These are phyloP conservation scores for Pythium insidiosum DNA, from an alignment of 352 stramenopile genomes.

Conservation along the genomic window DNA sequence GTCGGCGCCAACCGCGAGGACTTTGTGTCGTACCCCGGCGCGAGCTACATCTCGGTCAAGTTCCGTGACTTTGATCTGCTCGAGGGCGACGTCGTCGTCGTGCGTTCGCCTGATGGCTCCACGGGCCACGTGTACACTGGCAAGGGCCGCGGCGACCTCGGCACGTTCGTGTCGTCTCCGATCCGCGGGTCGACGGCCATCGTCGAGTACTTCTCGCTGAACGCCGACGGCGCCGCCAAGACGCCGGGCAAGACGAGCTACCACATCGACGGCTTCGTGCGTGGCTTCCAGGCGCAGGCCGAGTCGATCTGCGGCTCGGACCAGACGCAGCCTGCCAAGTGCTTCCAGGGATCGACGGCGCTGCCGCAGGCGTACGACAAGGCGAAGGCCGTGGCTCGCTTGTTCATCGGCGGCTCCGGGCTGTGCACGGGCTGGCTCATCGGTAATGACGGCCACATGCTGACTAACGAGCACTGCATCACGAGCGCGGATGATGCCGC, in stretches of 20 bases:
- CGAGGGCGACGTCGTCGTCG: conserved; percentile 7
- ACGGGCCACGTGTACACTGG: conserved; percentile 26
- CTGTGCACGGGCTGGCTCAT: conserved; percentile 59
- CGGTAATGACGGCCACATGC: conserved; percentile 51
- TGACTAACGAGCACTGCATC: conserved; percentile 73
- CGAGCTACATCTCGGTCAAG: conserved; percentile 10
- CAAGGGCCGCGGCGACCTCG: conserved; percentile 21
- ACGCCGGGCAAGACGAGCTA: conserved; percentile 17
- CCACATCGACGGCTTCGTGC: conserved; percentile 31
- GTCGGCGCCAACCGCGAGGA: background rate
- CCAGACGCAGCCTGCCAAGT: conserved; percentile 46
- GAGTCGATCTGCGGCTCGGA: conserved; percentile 41
- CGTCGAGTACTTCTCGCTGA: conserved; percentile 36
- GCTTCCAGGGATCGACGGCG: conserved; percentile 18
- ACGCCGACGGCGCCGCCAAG: background rate
- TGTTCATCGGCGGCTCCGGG: conserved; percentile 44
- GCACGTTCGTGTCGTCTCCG: conserved; percentile 37
- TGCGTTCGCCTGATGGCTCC: conserved; percentile 8
- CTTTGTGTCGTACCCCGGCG: conserved; percentile 2
- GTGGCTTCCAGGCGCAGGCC: conserved; percentile 23
- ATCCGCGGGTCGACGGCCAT: conserved; percentile 29
- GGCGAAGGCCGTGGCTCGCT: conserved; percentile 33
- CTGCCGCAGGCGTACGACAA: conserved; percentile 34
- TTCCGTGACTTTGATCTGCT: conserved; percentile 13
- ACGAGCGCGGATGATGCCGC: conserved; percentile 14